Base-by-base conservation (phyloP, 805 yeast genomes). In the Myxozyma sirexii region DNA sequence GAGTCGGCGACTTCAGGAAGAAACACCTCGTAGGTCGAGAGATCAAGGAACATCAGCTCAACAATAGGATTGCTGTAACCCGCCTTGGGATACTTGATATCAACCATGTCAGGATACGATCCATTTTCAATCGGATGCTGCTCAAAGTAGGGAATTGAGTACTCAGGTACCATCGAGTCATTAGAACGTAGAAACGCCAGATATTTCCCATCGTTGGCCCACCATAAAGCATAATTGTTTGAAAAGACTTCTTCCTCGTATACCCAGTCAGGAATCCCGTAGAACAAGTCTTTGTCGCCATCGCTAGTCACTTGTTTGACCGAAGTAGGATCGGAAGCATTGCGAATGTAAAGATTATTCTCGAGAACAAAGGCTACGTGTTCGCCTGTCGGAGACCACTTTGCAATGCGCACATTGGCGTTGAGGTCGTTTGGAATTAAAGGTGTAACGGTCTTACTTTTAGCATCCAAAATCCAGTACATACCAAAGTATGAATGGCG, bases 261-360 rank as follows among this genome's bases (percentile, higher is more conserved):
- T 6, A 90, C 96, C 97, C 97, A 90, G 70, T 90, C 97, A 0
- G 97, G 96, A 62, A 86, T 85, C 1, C 97, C 97, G 70, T 91
- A 87, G 74, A 90, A 90, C 6, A 89, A 77, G 1, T 77, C 79
- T 17, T 59, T 52, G 35, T 85, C 84, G 15, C 96, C 96, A 68
- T 88, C 94, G 42, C 62, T 60, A 0, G 97, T 88, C 13, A 88
- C 74, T 63, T 84, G 85, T 4, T 68, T 74, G 0, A 75, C 58
- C 62, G 70, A 44, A 3, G 54, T 47, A 5, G 42, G 29, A 1
- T 76, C 59, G 37, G 82, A 78, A 0, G 82, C 65, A 50, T 79
- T 72, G 67, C 81, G 78, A 13, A 88, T 67, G 69, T 77, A 90
- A n/a, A 91, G 79, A 69, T 90, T 84, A 72, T 88, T 86, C 12